Conservation (phyloP, 345 rosid genomes). For the Carallia brachiata region DNA sequence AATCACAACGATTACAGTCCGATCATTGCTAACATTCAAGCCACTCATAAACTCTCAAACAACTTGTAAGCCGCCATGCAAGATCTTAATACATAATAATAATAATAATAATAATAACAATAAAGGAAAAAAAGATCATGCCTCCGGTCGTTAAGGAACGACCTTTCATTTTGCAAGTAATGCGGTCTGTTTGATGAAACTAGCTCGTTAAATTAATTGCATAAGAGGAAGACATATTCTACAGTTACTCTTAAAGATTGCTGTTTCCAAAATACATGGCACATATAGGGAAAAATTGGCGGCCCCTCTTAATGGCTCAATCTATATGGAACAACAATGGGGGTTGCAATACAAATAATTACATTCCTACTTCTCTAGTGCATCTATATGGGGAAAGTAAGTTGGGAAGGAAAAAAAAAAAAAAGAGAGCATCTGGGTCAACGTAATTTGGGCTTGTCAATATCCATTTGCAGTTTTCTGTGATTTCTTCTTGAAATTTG, state of each 20-base stretch:
- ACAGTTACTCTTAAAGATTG: slow-evolving; percentile 19
- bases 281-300: slow-evolving; percentile 15
- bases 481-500: slow-evolving; percentile 86
- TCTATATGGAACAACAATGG: slow-evolving; percentile 47
- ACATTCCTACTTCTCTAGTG: slow-evolving; percentile 41
- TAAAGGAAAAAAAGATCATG: background rate
- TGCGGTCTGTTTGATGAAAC: background rate
- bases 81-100: too few species aligned
- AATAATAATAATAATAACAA: background rate
- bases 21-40: too few species aligned
- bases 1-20: too few species aligned
- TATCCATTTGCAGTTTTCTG: slow-evolving; percentile 71
- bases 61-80: too few species aligned
- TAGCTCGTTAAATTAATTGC: slow-evolving; percentile 2
- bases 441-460: slow-evolving; percentile 27
- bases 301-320: slow-evolving; percentile 21
- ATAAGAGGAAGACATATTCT: slow-evolving; percentile 7
- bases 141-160: background rate
- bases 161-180: background rate
- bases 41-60: too few species aligned
- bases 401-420: background rate
- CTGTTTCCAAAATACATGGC: slow-evolving; percentile 20
- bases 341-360: slow-evolving; percentile 38
- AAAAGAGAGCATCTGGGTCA: slow-evolving; percentile 11
- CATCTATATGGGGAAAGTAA: slow-evolving; percentile 16